Percentiles rank a stretch among this genome's conserved stretches.
These are phyloP conservation scores for Komagataella ulmi DNA, from an alignment of 805 yeast genomes.

Conservation along the genomic window DNA sequence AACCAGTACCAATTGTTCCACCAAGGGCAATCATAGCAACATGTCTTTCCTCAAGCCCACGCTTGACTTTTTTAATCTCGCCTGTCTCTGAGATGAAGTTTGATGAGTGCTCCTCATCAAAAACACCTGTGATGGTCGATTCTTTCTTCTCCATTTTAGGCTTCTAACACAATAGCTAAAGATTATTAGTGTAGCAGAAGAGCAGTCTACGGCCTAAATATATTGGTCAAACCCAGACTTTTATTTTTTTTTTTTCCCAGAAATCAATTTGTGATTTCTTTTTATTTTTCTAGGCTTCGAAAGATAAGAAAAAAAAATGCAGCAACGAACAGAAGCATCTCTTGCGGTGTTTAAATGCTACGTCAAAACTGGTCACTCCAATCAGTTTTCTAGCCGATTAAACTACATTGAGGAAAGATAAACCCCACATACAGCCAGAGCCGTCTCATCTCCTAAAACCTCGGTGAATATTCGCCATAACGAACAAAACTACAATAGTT, in stretches of 20 bases:
- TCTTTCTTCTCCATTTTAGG: background rate
- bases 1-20: slow-evolving; percentile 71
- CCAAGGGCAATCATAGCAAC: slow-evolving; percentile 68
- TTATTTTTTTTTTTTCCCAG: too few relatives aligned
- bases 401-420: background rate
- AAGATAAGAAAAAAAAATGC: background rate
- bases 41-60: slow-evolving; percentile 53
- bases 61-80: slow-evolving; percentile 22
- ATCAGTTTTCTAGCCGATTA: background rate
- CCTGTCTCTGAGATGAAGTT: slow-evolving; percentile 1
- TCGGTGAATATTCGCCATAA: background rate
- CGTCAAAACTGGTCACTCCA: background rate
- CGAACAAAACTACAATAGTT: background rate
- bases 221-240: background rate
- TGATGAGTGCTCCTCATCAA: background rate
- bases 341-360: background rate
- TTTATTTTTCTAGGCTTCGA: background rate
- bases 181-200: background rate
- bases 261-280: background rate
- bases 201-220: background rate
- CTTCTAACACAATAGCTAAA: background rate
- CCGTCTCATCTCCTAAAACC: background rate
- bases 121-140: background rate
- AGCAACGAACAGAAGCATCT: background rate
- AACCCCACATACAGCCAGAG: background rate